Percentiles rank a stretch among this genome's conserved stretches.
Conservation (phyloP, 2,329 filamentous ascomycete species). For the Penicillium thymicola region DNA sequence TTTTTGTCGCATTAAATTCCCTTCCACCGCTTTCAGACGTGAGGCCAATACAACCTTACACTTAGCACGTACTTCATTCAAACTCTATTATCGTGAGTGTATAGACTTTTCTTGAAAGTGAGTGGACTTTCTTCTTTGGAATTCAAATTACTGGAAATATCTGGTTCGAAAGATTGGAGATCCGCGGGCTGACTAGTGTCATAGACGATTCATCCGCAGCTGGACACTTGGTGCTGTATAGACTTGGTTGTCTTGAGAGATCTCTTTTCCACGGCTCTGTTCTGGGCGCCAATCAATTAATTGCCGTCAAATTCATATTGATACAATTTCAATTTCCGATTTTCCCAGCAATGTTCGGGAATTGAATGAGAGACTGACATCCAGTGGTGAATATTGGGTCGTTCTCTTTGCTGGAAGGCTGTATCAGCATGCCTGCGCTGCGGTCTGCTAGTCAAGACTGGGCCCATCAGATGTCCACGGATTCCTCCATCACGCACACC, state of each 20-base stretch:
- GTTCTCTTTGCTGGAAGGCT: background rate
- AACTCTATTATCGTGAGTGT: background rate
- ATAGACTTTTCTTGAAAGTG: background rate
- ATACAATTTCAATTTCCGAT: background rate
- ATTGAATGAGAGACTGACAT: background rate
- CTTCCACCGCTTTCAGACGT: conserved; percentile 6
- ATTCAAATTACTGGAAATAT: background rate
- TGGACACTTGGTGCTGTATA: background rate
- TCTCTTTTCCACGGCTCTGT: background rate
- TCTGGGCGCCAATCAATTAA: background rate
- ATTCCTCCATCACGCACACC: background rate
- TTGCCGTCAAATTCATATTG: background rate
- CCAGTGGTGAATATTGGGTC: background rate
- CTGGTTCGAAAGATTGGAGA: background rate
- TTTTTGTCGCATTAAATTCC: background rate
- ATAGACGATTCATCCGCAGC: background rate
- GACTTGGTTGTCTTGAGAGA: background rate
- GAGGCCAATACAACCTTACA: conserved; percentile 5
- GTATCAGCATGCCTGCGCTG: conserved; percentile 1
- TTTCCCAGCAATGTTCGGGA: background rate
- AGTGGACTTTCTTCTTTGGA: background rate
- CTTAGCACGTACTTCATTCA: background rate
- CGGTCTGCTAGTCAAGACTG: background rate
- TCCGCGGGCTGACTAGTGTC: background rate
- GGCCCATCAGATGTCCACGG: background rate